These are phyloP conservation scores for Fusarium sterilihyphosum DNA, from an alignment of 2,329 filamentous ascomycete genomes.

Conservation along the genomic window DNA sequence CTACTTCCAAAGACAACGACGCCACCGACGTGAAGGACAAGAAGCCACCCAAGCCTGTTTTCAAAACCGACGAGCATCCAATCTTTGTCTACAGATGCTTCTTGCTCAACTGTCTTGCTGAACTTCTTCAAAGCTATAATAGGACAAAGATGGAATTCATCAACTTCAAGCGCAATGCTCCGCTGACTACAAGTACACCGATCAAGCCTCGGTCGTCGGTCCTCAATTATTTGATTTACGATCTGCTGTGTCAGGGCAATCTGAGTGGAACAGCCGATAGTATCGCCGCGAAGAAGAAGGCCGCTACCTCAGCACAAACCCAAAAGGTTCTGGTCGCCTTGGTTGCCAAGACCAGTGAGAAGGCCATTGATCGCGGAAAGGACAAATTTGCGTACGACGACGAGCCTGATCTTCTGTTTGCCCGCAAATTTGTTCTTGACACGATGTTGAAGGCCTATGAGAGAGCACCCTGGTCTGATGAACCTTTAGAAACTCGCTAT, in stretches of 20 bases:
- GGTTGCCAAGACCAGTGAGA: constrained; percentile 87
- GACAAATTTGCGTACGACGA: constrained; percentile 75
- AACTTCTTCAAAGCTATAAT: constrained; percentile 91
- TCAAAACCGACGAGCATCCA: constrained; percentile 92
- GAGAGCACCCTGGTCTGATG: constrained; percentile 81
- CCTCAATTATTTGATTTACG: constrained; percentile 91
- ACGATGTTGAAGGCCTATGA: constrained; percentile 93
- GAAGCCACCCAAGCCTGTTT: constrained; percentile 75
- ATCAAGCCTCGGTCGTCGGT: constrained; percentile 94
- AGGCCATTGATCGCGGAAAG: constrained; percentile 65
- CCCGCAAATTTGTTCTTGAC: constrained; percentile 94
- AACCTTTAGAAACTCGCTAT: constrained; percentile 86
- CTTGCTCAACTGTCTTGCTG: constrained; percentile 88
- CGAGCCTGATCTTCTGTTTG: constrained; percentile 86
- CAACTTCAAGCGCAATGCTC: constrained; percentile 94
- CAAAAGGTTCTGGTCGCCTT: constrained; percentile 87
- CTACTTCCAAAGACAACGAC: constrained; percentile 45
- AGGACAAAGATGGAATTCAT: constrained; percentile 98
- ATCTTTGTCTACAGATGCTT: constrained; percentile 98
- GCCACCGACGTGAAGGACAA: constrained; percentile 62
- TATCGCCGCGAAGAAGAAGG: constrained; percentile 82
- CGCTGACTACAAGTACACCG: constrained; percentile 83
- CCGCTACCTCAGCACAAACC: constrained; percentile 85
- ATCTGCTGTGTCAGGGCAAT: constrained; percentile 72
- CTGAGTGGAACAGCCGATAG: constrained; percentile 76